These are phyloP conservation scores for Teratosphaeria pseudoeucalypti DNA, from an alignment of 2,329 filamentous ascomycete species.

Conservation along the genomic window DNA sequence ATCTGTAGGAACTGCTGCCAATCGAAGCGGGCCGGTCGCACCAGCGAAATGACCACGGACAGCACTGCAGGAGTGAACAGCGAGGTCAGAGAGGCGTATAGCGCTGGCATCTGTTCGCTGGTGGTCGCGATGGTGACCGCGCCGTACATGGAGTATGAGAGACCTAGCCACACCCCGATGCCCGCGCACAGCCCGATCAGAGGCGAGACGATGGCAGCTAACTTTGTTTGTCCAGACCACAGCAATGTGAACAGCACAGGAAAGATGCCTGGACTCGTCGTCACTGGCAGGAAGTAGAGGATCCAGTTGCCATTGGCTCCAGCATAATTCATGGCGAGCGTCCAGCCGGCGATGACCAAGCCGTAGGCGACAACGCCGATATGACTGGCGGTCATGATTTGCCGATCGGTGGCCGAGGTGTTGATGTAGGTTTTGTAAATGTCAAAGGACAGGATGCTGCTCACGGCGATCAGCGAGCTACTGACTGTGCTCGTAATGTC, in stretches of 20 bases:
- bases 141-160: neutral
- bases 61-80: neutral
- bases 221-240: neutral
- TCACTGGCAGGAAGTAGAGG: neutral
- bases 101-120: neutral
- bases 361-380: neutral
- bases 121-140: neutral
- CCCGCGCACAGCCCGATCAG: neutral
- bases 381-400: neutral
- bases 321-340: neutral
- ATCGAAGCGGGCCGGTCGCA: neutral
- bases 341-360: neutral
- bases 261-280: neutral
- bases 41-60: neutral
- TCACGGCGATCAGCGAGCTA: neutral
- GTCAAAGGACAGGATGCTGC: neutral
- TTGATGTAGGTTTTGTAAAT: neutral
- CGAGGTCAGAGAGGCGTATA: neutral
- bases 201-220: neutral
- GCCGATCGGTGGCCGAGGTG: neutral
- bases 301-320: neutral
- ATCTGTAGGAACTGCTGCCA: neutral
- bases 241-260: neutral
- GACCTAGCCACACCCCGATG: neutral
- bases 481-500: neutral